These are phyloP conservation scores for Clarireedia homoeocarpa DNA, from an alignment of 2,329 filamentous ascomycete species.

Conservation along the genomic window DNA sequence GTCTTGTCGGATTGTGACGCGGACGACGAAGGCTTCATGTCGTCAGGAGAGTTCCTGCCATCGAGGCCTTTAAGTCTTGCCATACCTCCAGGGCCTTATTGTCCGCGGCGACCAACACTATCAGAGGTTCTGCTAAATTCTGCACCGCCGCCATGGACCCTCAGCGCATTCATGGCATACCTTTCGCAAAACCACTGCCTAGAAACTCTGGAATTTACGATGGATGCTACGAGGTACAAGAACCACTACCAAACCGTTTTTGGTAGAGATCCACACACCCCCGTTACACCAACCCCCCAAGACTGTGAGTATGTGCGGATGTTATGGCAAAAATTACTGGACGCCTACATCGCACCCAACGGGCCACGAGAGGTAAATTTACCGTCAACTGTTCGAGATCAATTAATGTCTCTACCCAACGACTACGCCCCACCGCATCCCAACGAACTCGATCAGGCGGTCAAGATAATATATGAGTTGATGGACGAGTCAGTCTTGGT, in stretches of 20 bases:
- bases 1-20: constrained; percentile 34
- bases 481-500: constrained; percentile 97
- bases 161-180: constrained; percentile 92
- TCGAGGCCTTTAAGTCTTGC: constrained; percentile 38
- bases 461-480: constrained; percentile 83
- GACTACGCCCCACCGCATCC: constrained; percentile 62
- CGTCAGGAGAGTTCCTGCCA: constrained; percentile 35
- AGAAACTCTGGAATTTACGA: constrained; percentile 92
- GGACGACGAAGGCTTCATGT: constrained; percentile 43
- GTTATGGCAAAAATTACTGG: constrained; percentile 81
- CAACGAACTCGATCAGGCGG: constrained; percentile 69
- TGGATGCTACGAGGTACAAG: constrained; percentile 83
- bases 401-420: constrained; percentile 58
- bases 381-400: constrained; percentile 75
- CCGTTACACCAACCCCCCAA: constrained; percentile 21
- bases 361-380: constrained; percentile 86
- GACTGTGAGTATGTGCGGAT: constrained; percentile 56
- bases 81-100: constrained; percentile 39
- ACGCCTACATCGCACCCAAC: constrained; percentile 82
- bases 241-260: constrained; percentile 36
- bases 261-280: constrained; percentile 36
- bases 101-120: constrained; percentile 61
- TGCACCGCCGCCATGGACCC: constrained; percentile 80
- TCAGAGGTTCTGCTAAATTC: constrained; percentile 82
- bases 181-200: constrained; percentile 95